Base-by-base conservation (phyloP, 805 yeast species). In the Starmerella vitae region DNA sequence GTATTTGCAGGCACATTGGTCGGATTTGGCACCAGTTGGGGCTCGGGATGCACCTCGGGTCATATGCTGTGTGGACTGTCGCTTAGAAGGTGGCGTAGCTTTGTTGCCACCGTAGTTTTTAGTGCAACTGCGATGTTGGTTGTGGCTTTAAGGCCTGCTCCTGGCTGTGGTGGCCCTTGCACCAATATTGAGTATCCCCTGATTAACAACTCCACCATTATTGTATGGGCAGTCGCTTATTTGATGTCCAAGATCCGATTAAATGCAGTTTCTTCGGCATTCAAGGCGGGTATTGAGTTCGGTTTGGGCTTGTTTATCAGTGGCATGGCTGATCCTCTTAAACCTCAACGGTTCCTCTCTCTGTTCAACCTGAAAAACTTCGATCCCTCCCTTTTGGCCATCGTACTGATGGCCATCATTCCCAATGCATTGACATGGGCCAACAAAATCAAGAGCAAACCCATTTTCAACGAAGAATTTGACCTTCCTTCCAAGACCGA, bases 31-130 rank as follows among this genome's bases (percentile, higher is more conserved):
- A 65, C 75, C 0, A 60, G 60, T 25, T 49, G 58, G 24, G 74
- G 71, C 0, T 55, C 61, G 22, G 76, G 75, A 2, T 71, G 76
- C 40, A 71, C 75, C 1, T 68, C 74, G 0, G 76, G 76, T 3
- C 75, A 71, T 46, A 67, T 71, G 72, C 53, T 71, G 5, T 57
- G 60, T 15, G 76, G 76, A 0, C 37, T 70, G n/a, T 64, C 72
- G 8, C 55, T 74, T 34, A 46, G 66, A 4, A 55, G 73, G 33
- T 36, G 55, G 39, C 54, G 75, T 43, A 65, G 71, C 14, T 37
- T 70, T 12, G 62, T 62, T 5, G 73, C 76, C 1, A 67, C 72
- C 1, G 42, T 46, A 4, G 45, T 56, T 1, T 71, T 71, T 42
- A 43, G 58, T 3, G 5, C 51, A 1, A 45, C 57, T 5, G 74